Percentiles rank a stretch among this genome's conserved stretches.
Conservation (phyloP, 164 flowering plant genomes). For the Magnolia sinica region DNA sequence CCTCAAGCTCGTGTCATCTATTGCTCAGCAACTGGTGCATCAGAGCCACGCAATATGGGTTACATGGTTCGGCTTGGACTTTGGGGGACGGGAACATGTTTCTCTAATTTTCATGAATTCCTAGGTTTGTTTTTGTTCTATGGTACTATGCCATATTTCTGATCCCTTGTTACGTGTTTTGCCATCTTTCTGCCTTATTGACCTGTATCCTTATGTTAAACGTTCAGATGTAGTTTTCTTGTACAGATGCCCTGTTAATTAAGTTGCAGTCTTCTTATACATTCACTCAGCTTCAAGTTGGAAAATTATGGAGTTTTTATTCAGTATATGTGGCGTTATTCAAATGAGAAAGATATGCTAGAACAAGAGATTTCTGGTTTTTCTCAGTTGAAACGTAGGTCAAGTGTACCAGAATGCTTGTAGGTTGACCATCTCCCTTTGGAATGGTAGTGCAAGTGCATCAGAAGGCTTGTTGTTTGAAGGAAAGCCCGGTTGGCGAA, state of each 20-base stretch:
- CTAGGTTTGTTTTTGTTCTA: conserved; percentile 47
- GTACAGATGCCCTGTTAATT: not conserved
- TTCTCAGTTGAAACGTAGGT: not conserved
- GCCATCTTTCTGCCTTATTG: not conserved
- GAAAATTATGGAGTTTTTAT: not conserved
- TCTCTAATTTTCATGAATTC: conserved; percentile 65
- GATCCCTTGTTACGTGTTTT: not conserved
- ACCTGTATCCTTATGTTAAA: not conserved
- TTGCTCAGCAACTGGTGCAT: conserved; percentile 99
- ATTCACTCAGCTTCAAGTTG: not conserved
- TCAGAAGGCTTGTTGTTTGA: not conserved
- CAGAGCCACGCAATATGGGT: conserved; percentile 97
- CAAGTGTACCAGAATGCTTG: not conserved
- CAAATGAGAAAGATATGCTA: not conserved
- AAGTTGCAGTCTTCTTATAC: not conserved
- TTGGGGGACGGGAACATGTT: conserved; percentile 94
- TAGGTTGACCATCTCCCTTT: not conserved
- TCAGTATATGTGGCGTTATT: not conserved
- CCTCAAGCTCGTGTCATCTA: conserved; percentile 95
- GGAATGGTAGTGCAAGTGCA: not conserved
- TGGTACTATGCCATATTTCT: not conserved
- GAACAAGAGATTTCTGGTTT: not conserved
- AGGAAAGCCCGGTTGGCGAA: not conserved
- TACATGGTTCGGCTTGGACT: conserved; percentile 99
- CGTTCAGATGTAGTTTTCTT: not conserved